Evolutionary conservation across 2,329 filamentous ascomycete genomes (phyloP).

Genomic region (Mycogone perniciosa): DNA sequence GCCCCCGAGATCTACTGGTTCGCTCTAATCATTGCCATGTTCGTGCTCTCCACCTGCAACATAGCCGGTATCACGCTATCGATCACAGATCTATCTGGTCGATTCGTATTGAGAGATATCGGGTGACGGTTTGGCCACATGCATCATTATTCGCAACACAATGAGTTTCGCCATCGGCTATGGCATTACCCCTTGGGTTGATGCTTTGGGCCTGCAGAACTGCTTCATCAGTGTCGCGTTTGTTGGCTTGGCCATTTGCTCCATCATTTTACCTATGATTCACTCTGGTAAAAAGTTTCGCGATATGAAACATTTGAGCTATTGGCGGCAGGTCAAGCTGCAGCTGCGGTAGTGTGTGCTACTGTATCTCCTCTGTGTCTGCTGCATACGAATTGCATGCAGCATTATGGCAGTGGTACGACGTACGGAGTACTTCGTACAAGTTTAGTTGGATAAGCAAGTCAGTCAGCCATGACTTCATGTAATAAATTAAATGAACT

Average conservation of each 20-base stretch:
- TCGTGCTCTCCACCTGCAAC: slow-evolving; percentile 26
- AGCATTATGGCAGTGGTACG: too few species aligned
- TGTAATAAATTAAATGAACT: background rate
- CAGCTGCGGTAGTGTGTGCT: background rate
- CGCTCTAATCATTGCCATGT: slow-evolving; percentile 36
- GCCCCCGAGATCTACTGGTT: slow-evolving; percentile 36
- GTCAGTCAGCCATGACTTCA: too few species aligned
- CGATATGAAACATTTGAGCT: slow-evolving; percentile 13
- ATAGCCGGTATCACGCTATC: slow-evolving; percentile 31
- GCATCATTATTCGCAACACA: slow-evolving; percentile 34
- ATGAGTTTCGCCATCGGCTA: slow-evolving; percentile 32
- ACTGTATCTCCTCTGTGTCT: too few species aligned
- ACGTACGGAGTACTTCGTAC: too few species aligned
- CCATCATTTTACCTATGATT: slow-evolving; percentile 39
- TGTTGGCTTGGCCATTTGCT: slow-evolving; percentile 31
- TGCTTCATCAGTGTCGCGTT: slow-evolving; percentile 38
- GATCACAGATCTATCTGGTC: slow-evolving; percentile 35
- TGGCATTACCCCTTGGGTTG: slow-evolving; percentile 40
- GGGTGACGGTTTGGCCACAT: slow-evolving; percentile 33
- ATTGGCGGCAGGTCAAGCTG: slow-evolving; percentile 16
- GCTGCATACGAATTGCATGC: too few species aligned
- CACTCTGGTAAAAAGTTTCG: slow-evolving; percentile 36
- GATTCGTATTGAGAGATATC: slow-evolving; percentile 36
- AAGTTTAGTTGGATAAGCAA: too few species aligned
- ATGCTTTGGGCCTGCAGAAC: slow-evolving; percentile 35